These are phyloP conservation scores for Coemansia sp. DNA, from an alignment of 192 early-diverging fungal genomes.

Conservation along the genomic window DNA sequence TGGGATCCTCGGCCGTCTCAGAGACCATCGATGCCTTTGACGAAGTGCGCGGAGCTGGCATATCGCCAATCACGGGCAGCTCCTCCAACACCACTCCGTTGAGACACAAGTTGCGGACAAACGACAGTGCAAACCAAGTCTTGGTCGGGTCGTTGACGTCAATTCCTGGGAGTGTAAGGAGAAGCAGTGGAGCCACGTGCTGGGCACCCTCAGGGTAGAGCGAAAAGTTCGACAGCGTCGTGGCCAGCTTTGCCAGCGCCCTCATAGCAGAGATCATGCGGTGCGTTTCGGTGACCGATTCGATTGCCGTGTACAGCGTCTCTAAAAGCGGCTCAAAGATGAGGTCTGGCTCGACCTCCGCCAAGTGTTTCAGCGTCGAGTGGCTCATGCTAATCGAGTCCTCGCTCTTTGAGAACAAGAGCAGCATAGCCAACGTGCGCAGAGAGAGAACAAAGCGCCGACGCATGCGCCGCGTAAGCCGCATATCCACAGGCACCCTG, in stretches of 20 bases:
- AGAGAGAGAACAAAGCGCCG: conserved; percentile 43
- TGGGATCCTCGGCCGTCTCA: conserved; percentile 49
- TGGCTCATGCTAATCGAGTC: conserved; percentile 43
- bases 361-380: conserved; percentile 49
- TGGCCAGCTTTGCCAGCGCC: conserved; percentile 64
- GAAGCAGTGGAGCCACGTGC: conserved; percentile 75
- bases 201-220: conserved; percentile 85
- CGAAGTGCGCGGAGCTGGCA: conserved; percentile 24
- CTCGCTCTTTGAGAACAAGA: conserved; percentile 52
- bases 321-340: conserved; percentile 83
- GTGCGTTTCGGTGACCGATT: conserved; percentile 74
- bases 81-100: conserved; percentile 52
- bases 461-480: conserved; percentile 32
- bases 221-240: conserved; percentile 69
- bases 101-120: conserved; percentile 41
- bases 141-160: conserved; percentile 92
- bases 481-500: conserved; percentile 16
- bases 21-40: conserved; percentile 45
- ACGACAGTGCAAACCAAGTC: conserved; percentile 56
- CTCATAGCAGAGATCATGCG: conserved; percentile 83
- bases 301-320: conserved; percentile 82
- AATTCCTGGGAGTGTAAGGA: conserved; percentile 83
- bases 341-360: conserved; percentile 68
- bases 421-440: conserved; percentile 43
- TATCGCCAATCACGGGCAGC: conserved; percentile 30